A percentile compares a stretch with the other conserved stretches of the same genome.
These are phyloP conservation scores for Globisporangium okanoganense DNA, from an alignment of 352 stramenopile species.

Conservation along the genomic window DNA sequence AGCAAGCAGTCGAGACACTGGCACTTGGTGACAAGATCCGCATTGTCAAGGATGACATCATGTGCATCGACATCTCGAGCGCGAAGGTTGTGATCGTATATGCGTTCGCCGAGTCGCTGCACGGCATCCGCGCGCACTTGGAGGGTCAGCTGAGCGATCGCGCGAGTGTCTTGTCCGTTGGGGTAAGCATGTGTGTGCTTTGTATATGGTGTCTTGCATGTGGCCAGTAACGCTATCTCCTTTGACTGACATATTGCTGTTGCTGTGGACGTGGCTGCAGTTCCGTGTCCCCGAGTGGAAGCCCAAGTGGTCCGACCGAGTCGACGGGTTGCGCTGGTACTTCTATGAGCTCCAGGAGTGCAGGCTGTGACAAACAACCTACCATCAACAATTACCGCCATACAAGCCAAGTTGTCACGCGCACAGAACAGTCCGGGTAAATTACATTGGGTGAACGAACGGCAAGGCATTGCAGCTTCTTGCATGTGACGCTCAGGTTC, in stretches of 20 bases:
- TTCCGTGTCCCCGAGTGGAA: slow-evolving; percentile 77
- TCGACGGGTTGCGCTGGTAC: slow-evolving; percentile 66
- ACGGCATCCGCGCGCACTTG: slow-evolving; percentile 53
- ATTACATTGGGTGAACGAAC: not conserved
- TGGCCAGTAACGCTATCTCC: not conserved
- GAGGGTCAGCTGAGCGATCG: slow-evolving; percentile 25
- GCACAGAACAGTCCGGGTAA: not conserved
- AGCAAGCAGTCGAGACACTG: slow-evolving; percentile 15
- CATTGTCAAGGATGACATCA: slow-evolving; percentile 55
- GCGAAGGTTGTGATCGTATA: slow-evolving; percentile 80
- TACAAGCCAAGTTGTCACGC: not conserved
- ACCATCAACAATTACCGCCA: not conserved
- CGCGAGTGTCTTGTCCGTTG: slow-evolving; percentile 71
- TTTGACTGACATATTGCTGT: no score
- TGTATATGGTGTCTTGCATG: not conserved
- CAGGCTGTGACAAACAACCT: not conserved
- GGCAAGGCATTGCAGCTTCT: not conserved
- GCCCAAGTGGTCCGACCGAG: slow-evolving; percentile 42
- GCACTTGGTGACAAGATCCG: slow-evolving; percentile 36
- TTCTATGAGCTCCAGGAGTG: slow-evolving; percentile 54
- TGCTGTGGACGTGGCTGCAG: slow-evolving; percentile 26
- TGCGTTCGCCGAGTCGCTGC: slow-evolving; percentile 75
- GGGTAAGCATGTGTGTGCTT: slow-evolving; percentile 33
- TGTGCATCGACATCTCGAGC: slow-evolving; percentile 39
- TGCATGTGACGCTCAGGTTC: slow-evolving; percentile 12